Evolutionary conservation across 495 filamentous ascomycete genomes (phyloP), one percentile per base, ranked within the genome.

Genomic region (Penicillium roqueforti): DNA sequence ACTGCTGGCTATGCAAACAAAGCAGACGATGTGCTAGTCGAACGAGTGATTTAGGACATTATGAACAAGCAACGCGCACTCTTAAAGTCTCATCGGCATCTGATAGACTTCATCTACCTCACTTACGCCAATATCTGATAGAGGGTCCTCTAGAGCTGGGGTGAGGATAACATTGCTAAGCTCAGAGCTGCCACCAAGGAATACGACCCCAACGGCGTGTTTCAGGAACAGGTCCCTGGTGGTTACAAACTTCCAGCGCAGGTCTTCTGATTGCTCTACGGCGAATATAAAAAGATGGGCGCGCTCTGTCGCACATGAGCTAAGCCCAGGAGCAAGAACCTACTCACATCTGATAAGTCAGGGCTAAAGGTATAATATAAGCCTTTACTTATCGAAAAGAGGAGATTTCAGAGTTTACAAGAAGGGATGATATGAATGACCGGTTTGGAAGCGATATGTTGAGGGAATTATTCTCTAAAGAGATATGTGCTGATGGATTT

Each of bases 341-440:
- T 42, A 42, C 40, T 26, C 26, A 25, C 40, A 42, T 26, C 22
- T 42, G 40, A 42, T 42, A 26, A n/a, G 40, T 26, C 19, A 25
- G 20, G 40, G 40, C 40, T 26, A 25, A 25, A 42, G 40, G 20
- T 42, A 42, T 42, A 26, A 42, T 42, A 42, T n/a, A n/a, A 42
- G 9, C 40, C 40, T 39, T 42, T 42, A 26, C 40, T 25, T 42
- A 42, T 42, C 39, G 39, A 16, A 42, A 42, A 42, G 39, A 25
- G 39, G 22, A 42, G 7, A 41, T 41, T 41, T 23, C 25, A 41
- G 39, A 41, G 39, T 41, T 41, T 41, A 41, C 39, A 41, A 41
- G 39, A 22, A 41, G 19, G 39, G 40, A 25, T n/a, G 40, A 42
- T 42, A 42, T 42, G 22, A 42, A 42, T 42, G 40, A 42, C 22